Conservation (phyloP, 306 rosid species). For the Hippophae tibetana region DNA sequence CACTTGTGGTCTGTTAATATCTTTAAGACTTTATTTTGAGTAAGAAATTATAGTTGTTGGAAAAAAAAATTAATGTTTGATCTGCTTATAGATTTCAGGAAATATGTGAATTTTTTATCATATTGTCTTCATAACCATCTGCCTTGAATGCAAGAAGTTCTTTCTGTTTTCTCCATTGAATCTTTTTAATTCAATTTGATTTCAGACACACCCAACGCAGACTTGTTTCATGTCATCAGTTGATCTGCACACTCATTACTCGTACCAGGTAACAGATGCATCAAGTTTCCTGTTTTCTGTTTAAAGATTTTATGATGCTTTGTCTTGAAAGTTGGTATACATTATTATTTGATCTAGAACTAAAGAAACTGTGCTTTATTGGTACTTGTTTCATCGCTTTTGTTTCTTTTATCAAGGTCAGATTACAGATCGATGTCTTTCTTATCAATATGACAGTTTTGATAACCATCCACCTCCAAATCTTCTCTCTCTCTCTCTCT, state of each 20-base stretch:
- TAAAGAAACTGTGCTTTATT: too few species aligned
- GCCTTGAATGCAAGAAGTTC: not conserved
- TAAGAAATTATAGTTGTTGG: not conserved
- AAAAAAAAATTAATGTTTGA: not conserved
- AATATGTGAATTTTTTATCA: not conserved
- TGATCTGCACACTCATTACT: constrained; percentile 96
- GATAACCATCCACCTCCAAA: too few species aligned
- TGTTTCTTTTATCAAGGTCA: too few species aligned
- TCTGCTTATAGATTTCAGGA: not conserved
- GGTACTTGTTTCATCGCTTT: too few species aligned
- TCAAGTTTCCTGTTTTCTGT: constrained; percentile 5
- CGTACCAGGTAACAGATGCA: constrained; percentile 73
- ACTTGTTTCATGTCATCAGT: constrained; percentile 99
- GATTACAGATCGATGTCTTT: too few species aligned
- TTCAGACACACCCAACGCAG: constrained; percentile 96
- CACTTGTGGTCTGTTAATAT: too few species aligned
- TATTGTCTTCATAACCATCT: constrained; percentile 1
- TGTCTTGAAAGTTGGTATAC: too few species aligned
- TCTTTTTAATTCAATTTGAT: constrained; percentile 16
- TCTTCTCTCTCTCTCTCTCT: constrained; percentile 7
- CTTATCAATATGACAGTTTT: too few species aligned
- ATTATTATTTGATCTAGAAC: too few species aligned
- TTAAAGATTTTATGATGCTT: not conserved
- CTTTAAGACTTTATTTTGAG: too few species aligned
- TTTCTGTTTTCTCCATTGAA: constrained; percentile 10